Percentiles rank a stretch among this genome's conserved stretches.
These are phyloP conservation scores for Areca catechu DNA, from an alignment of 176 grass and related monocot genomes.

Conservation along the genomic window DNA sequence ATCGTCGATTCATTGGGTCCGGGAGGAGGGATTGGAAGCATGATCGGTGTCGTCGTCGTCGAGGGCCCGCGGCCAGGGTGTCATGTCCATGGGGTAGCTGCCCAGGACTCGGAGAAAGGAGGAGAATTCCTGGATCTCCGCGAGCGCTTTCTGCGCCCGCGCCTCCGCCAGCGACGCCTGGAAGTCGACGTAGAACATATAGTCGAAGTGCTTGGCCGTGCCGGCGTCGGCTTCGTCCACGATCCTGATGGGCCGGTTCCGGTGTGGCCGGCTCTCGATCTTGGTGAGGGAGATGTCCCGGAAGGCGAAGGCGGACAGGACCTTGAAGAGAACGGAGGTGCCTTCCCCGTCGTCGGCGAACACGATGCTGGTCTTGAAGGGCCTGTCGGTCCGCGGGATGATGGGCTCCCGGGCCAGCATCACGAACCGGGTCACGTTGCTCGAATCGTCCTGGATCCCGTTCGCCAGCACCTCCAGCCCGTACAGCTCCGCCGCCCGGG, in stretches of 20 bases:
- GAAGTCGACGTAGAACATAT: constrained; percentile 98
- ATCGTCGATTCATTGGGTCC: too few relatives aligned
- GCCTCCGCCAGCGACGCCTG: constrained; percentile 77
- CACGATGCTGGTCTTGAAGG: constrained; percentile 96
- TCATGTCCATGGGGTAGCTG: constrained; percentile 98
- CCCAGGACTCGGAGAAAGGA: constrained; percentile 80
- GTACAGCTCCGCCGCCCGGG: constrained; percentile 77
- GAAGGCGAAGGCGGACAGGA: constrained; percentile 81
- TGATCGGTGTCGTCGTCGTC: constrained; percentile 7
- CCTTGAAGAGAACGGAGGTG: constrained; percentile 87
- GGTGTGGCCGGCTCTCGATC: constrained; percentile 89
- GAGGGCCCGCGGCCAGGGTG: constrained; percentile 33
- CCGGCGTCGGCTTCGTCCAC: constrained; percentile 85
- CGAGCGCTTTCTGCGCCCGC: constrained; percentile 76
- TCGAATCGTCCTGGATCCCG: constrained; percentile 79
- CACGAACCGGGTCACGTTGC: constrained; percentile 88
- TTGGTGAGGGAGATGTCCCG: constrained; percentile 74
- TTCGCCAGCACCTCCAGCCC: constrained; percentile 68
- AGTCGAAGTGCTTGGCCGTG: constrained; percentile 93
- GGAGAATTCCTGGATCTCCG: constrained; percentile 87
- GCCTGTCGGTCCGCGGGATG: constrained; percentile 81
- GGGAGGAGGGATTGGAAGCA: constrained; percentile 28
- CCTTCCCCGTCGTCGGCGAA: constrained; percentile 78
- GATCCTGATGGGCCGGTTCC: constrained; percentile 68
- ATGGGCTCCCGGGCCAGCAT: constrained; percentile 87